Evolutionary conservation across 768 basidiomycete species (phyloP), one percentile per base, ranked within the genome.

Genomic region (Lactarius deliciosus): DNA sequence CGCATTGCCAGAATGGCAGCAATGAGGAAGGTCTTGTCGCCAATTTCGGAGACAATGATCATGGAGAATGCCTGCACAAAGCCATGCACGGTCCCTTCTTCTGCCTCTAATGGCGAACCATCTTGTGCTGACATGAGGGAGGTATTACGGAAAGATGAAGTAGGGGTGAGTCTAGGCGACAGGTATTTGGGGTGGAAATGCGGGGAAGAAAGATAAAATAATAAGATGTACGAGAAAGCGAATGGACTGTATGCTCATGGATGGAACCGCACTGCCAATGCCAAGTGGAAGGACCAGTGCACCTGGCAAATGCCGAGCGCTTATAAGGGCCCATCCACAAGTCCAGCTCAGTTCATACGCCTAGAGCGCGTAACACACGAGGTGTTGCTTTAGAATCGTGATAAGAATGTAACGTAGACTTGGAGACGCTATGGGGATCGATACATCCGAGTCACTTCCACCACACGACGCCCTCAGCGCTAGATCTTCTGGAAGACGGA

Each of bases 1-100:
- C 94, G 89, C 87, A 95, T 95, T 13, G 96, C 94, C 72, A 86
- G 91, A 74, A 88, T 93, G 79, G 96, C 94, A 58, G 96, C 89
- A 41, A 90, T 89, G 70, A 90, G 80, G 73, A 90, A 90, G 0
- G 96, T 98, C 76, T 98, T 97, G 86, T 98, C 96, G 28, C 96
- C 96, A 53, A 96, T 90, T 81, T 95, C 93, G 2, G 92, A 94
- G 74, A 91, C 82, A 40, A 98, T 89, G 73, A 97, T 98, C 88
- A 96, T 94, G 68, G 83, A 76, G 79, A 95, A 94, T 6, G 93
- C 86, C 73, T 94, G 90, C 6, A 84, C 65, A 68, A 96, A 84
- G 11, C 87, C 90, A 69, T 88, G 79, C 61, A 82, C 43, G 30
- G 67, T 64, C 34, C 68, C 73, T 59, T 79, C 78, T 50, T 79